Conservation (phyloP, 176 grass and related monocot genomes). For the Otatea glauca region DNA sequence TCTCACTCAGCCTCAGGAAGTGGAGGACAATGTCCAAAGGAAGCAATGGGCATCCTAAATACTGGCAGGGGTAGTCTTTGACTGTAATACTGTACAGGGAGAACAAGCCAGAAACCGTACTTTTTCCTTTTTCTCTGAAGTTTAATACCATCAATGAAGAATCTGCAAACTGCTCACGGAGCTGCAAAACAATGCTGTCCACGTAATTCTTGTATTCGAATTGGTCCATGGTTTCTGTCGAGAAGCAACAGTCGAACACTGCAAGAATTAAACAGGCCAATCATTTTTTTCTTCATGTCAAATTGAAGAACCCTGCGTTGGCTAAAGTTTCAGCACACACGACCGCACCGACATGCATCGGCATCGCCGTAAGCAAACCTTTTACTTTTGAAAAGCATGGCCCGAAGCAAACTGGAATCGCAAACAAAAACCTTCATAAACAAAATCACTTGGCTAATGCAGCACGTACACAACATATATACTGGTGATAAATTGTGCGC, state of each 20-base stretch:
- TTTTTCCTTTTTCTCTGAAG: conserved; percentile 68
- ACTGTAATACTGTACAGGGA: conserved; percentile 66
- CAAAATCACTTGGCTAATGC: neutral
- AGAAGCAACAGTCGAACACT: conserved; percentile 98
- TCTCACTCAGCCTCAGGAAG: conserved; percentile 82
- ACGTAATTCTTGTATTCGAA: conserved; percentile 78
- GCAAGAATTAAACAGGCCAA: conserved; percentile 38
- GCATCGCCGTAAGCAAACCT: neutral
- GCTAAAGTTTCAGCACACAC: neutral
- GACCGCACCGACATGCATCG: neutral
- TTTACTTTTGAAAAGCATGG: neutral
- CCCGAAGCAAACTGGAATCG: neutral
- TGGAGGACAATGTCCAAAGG: conserved; percentile 80
- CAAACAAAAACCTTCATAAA: neutral
- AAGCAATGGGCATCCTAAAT: conserved; percentile 75
- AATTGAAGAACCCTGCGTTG: neutral
- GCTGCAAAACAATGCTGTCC: conserved; percentile 67
- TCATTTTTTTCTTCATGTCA: neutral
- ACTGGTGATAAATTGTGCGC: neutral
- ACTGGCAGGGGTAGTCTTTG: conserved; percentile 76
- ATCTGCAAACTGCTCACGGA: conserved; percentile 67
- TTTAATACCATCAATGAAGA: conserved; percentile 88
- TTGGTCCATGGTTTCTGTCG: conserved; percentile 72
- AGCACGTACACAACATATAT: neutral
- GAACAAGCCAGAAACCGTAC: conserved; percentile 63